phyloP scores from a whole-genome alignment of 106 monocot species.

The Gastrodia elata region DNA sequence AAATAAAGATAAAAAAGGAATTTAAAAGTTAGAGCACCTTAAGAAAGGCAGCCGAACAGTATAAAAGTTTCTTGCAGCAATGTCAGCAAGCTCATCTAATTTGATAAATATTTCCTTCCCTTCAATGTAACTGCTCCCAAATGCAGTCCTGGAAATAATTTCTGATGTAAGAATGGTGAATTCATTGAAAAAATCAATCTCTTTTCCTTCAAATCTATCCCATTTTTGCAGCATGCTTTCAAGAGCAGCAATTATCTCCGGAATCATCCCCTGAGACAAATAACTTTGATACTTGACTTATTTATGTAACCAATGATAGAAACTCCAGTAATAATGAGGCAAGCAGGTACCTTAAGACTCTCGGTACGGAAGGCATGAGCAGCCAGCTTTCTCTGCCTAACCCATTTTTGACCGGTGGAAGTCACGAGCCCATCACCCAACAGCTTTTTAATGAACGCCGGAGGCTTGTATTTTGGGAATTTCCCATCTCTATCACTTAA shows the following conservation, averaged over 20 bases:
- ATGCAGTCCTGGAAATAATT: slow-evolving; percentile 19
- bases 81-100: not conserved
- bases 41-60: slow-evolving; percentile 4
- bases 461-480: slow-evolving; percentile 5
- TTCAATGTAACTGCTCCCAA: slow-evolving; percentile 15
- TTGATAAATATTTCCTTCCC: slow-evolving; percentile 16
- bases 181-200: slow-evolving; percentile 13
- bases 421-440: slow-evolving; percentile 15
- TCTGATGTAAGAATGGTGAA: slow-evolving; percentile 10
- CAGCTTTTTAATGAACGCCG: slow-evolving; percentile 9
- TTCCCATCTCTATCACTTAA: slow-evolving; percentile 8
- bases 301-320: not conserved
- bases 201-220: slow-evolving; percentile 10
- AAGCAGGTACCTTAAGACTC: slow-evolving; percentile 15
- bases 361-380: slow-evolving; percentile 16
- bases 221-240: slow-evolving; percentile 12
- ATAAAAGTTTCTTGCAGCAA: not conserved
- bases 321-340: not conserved
- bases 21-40: not conserved
- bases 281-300: not conserved
- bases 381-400: slow-evolving; percentile 15
- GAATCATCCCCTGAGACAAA: slow-evolving; percentile 15
- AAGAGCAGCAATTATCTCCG: not conserved
- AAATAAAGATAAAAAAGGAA: not conserved
- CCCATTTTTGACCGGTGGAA: slow-evolving; percentile 15